Percentiles rank a stretch among this genome's conserved stretches.
Evolutionary conservation across 441 rosid genomes (phyloP).

Genomic region (Dalechampia spathulata): DNA sequence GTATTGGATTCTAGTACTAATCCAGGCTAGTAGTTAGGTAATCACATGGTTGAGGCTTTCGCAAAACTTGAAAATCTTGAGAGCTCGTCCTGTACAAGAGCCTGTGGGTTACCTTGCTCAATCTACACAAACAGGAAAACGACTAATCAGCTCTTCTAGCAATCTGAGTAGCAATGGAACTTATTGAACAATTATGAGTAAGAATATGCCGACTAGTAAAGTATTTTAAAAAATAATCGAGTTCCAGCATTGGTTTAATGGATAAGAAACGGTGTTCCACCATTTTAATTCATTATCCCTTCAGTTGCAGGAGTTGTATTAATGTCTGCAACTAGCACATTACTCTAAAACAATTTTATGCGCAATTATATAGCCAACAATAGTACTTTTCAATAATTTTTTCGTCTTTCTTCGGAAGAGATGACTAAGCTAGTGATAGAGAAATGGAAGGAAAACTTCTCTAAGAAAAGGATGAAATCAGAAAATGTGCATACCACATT

Average conservation of each 20-base stretch:
- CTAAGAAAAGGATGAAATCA: background rate
- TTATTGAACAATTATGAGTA: background rate
- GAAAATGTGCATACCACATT: constrained; percentile 42
- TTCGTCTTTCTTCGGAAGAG: background rate
- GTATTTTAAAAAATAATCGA: background rate
- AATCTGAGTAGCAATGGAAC: background rate
- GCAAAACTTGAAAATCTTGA: constrained; percentile 73
- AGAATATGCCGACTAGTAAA: too few species aligned
- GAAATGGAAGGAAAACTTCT: background rate
- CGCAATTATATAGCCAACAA: background rate
- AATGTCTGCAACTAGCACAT: background rate
- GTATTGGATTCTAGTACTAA: too few species aligned
- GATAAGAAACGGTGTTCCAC: background rate
- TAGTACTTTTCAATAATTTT: too few species aligned
- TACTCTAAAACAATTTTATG: background rate
- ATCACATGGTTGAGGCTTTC: constrained; percentile 62
- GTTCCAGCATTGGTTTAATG: background rate
- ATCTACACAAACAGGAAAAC: constrained; percentile 30
- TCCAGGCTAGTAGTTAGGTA: background rate
- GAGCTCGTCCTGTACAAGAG: constrained; percentile 45
- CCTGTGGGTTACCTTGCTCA: constrained; percentile 73
- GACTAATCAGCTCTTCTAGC: background rate
- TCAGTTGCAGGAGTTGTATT: background rate
- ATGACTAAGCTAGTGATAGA: background rate
- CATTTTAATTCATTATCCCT: background rate